Percentiles rank a stretch among this genome's conserved stretches.
These are phyloP conservation scores for Podospora comata DNA, from an alignment of 495 filamentous ascomycete species.

Conservation along the genomic window DNA sequence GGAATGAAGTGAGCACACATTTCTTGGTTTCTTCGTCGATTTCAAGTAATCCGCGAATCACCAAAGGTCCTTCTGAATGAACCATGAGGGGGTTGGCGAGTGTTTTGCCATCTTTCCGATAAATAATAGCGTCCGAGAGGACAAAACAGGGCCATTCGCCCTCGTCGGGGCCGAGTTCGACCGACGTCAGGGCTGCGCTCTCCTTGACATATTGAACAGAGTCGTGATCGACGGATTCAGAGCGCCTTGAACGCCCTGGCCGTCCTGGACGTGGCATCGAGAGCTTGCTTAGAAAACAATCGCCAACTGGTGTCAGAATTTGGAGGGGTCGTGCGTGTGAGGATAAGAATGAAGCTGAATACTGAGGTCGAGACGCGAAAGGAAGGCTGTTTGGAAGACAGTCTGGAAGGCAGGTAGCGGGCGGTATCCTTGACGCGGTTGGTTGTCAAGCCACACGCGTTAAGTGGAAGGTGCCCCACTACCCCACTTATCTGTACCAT, in stretches of 20 bases:
- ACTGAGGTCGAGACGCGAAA: too few species aligned
- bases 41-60: conserved; percentile 44
- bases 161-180: conserved; percentile 17
- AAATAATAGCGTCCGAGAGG: conserved; percentile 46
- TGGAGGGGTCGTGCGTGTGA: too few species aligned
- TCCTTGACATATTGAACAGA: conserved; percentile 36
- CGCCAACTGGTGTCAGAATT: too few species aligned
- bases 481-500: not conserved
- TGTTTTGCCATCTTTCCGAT: conserved; percentile 37
- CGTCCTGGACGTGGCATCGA: conserved; percentile 35
- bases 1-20: not conserved
- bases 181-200: conserved; percentile 34
- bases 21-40: conserved; percentile 26
- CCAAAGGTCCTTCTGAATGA: conserved; percentile 40
- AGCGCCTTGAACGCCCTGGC: conserved; percentile 29
- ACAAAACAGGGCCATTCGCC: conserved; percentile 44
- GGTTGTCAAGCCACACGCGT: too few species aligned
- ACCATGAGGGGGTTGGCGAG: conserved; percentile 44
- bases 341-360: too few species aligned
- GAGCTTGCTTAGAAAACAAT: not conserved
- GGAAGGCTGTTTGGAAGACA: too few species aligned
- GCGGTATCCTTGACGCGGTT: too few species aligned
- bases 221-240: conserved; percentile 30
- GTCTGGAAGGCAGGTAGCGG: too few species aligned
- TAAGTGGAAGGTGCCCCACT: too few species aligned